Evolutionary conservation across 768 basidiomycete species (phyloP).

Genomic region (Phanerochaete sordida): DNA sequence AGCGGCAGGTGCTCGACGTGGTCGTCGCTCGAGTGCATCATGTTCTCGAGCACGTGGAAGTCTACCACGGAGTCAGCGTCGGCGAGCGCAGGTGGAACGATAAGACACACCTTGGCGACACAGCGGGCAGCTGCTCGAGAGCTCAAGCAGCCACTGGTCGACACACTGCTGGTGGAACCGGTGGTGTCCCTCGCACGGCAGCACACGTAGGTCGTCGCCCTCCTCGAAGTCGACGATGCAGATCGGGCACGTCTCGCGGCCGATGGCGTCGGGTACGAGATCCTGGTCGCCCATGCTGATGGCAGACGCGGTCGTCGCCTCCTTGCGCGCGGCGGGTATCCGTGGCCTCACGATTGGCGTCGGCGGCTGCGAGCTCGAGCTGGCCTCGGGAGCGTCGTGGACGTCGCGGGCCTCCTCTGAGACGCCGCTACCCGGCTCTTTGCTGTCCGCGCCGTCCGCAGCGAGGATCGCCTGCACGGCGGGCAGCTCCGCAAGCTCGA

Average conservation of each 20-base stretch:
- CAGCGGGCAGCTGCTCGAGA: slow-evolving; percentile 88
- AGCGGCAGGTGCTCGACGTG: slow-evolving; percentile 20
- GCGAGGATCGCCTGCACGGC: slow-evolving; percentile 3
- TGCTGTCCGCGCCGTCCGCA: background rate
- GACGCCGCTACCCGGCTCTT: background rate
- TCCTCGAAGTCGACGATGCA: slow-evolving; percentile 94
- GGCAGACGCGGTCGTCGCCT: slow-evolving; percentile 13
- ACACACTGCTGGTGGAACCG: slow-evolving; percentile 88
- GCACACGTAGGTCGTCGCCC: slow-evolving; percentile 84
- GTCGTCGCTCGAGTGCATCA: slow-evolving; percentile 20
- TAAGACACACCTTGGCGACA: slow-evolving; percentile 75
- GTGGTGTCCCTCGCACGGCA: slow-evolving; percentile 91
- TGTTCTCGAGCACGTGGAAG: slow-evolving; percentile 32
- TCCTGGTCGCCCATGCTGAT: slow-evolving; percentile 27
- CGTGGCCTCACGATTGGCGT: slow-evolving; percentile 3
- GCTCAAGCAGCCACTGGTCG: slow-evolving; percentile 88
- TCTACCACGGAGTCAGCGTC: slow-evolving; percentile 16
- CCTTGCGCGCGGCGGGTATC: slow-evolving; percentile 8
- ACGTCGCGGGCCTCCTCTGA: background rate
- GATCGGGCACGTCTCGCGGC: slow-evolving; percentile 88
- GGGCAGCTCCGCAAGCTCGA: slow-evolving; percentile 8
- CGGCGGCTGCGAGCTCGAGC: background rate
- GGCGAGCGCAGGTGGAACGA: background rate
- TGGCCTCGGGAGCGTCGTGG: background rate
- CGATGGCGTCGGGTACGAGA: slow-evolving; percentile 62